These are phyloP conservation scores for Eucalyptus pauciflora DNA, from an alignment of 345 rosid genomes.

Conservation along the genomic window DNA sequence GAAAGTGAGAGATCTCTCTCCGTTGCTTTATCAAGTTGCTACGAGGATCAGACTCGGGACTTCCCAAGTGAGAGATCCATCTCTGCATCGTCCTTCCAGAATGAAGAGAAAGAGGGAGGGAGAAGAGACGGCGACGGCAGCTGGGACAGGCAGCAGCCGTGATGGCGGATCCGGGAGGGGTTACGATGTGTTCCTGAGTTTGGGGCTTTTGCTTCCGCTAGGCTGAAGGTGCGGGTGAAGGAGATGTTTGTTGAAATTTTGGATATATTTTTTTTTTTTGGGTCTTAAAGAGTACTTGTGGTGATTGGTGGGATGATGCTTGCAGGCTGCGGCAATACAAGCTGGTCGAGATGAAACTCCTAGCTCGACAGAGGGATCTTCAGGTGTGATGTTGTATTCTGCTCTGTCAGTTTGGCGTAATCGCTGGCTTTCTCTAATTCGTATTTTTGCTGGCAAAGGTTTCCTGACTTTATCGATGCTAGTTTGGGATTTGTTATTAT, in stretches of 20 bases:
- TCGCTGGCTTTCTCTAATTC: not conserved
- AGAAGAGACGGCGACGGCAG: accelerated
- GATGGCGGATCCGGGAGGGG: too few relatives aligned
- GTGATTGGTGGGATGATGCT: not conserved
- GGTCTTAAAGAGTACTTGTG: too few relatives aligned
- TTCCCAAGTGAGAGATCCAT: not conserved
- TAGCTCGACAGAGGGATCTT: conserved; percentile 87
- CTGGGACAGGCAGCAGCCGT: not conserved
- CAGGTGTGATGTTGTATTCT: conserved; percentile 19
- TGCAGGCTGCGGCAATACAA: conserved; percentile 68
- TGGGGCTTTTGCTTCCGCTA: not conserved
- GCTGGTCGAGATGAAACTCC: conserved; percentile 10
- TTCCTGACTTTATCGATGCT: not conserved
- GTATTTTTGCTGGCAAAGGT: not conserved
- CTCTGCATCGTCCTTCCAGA: not conserved
- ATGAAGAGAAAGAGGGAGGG: not conserved
- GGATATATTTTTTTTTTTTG: too few relatives aligned
- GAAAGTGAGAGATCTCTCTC: not conserved
- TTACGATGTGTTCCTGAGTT: not conserved
- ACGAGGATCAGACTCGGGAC: not conserved
- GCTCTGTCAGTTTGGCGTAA: not conserved
- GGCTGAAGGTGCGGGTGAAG: too few relatives aligned
- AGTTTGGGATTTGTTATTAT: too few relatives aligned
- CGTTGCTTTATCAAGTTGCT: not conserved
- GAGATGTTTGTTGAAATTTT: too few relatives aligned